phyloP scores from a whole-genome alignment of 768 basidiomycete species.

The Suillus sp. region DNA sequence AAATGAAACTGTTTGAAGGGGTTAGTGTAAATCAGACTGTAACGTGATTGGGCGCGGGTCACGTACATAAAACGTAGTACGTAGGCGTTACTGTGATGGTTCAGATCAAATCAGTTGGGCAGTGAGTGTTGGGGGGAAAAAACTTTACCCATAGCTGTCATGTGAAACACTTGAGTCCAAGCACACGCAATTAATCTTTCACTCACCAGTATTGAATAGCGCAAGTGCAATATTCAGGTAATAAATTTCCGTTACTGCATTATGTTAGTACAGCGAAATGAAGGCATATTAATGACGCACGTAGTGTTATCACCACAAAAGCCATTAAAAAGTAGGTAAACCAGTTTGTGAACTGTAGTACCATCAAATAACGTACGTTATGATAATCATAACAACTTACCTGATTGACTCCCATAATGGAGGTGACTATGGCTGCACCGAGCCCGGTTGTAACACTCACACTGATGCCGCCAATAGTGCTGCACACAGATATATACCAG shows the following conservation, averaged over 20 bases:
- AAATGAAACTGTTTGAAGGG: constrained; percentile 61
- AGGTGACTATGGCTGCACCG: constrained; percentile 86
- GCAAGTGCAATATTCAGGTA: constrained; percentile 96
- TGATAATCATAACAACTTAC: constrained; percentile 37
- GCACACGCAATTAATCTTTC: constrained; percentile 5
- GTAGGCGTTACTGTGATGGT: constrained; percentile 70
- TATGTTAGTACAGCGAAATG: constrained; percentile 15
- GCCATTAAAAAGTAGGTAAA: constrained; percentile 86
- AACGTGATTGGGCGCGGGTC: background rate
- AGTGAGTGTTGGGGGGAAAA: constrained; percentile 8
- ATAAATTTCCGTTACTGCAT: constrained; percentile 83
- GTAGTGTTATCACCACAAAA: constrained; percentile 82
- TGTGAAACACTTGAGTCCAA: constrained; percentile 8
- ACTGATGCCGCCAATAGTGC: constrained; percentile 94
- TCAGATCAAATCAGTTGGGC: constrained; percentile 24
- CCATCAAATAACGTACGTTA: constrained; percentile 2
- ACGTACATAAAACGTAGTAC: constrained; percentile 82
- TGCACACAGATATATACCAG: constrained; percentile 94
- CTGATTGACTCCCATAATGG: constrained; percentile 76
- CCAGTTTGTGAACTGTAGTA: constrained; percentile 79
- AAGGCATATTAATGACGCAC: constrained; percentile 30
- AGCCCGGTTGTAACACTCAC: constrained; percentile 95
- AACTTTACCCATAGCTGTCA: constrained; percentile 64
- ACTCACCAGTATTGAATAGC: constrained; percentile 85
- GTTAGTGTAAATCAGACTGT: background rate